Evolutionary conservation across 805 yeast genomes (phyloP).

Genomic region (Candida odintsovae): DNA sequence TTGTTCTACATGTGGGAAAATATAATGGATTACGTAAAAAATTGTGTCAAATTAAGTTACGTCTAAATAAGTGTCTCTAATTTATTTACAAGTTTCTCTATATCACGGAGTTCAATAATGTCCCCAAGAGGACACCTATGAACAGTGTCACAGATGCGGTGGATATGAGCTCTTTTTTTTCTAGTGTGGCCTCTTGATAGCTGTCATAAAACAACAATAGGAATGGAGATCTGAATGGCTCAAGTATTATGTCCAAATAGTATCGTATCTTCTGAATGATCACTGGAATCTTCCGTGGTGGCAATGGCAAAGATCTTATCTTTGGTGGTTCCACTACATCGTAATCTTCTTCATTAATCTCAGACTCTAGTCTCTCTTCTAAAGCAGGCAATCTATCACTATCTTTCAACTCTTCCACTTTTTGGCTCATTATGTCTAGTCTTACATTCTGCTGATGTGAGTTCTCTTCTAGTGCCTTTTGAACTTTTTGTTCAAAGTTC

Average conservation of each 20-base stretch:
- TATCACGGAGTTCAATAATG: conserved; percentile 2
- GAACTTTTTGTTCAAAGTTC: conserved; percentile 78
- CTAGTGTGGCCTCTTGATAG: neutral
- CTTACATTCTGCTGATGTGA: conserved; percentile 23
- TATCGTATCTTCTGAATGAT: neutral
- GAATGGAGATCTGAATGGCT: conserved; percentile 12
- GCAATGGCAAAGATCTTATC: conserved; percentile 12
- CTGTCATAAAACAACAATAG: conserved; percentile 7
- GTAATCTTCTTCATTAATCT: conserved; percentile 14
- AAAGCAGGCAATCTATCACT: conserved; percentile 15
- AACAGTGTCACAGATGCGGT: conserved; percentile 4
- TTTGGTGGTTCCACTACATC: conserved; percentile 15
- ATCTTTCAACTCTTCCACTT: conserved; percentile 19
- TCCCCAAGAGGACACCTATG: conserved; percentile 8
- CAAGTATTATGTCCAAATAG: neutral
- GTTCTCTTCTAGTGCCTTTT: conserved; percentile 39
- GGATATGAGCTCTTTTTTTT: conserved; percentile 2
- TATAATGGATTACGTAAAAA: neutral
- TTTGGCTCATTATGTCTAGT: conserved; percentile 23
- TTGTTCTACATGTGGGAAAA: neutral
- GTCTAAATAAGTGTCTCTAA: too few relatives aligned
- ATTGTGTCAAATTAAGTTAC: neutral
- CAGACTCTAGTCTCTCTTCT: conserved; percentile 15
- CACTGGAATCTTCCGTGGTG: neutral
- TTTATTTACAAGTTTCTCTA: neutral